Evolutionary conservation across 805 yeast genomes (phyloP).

Genomic region (Schwanniomyces yamadae): DNA sequence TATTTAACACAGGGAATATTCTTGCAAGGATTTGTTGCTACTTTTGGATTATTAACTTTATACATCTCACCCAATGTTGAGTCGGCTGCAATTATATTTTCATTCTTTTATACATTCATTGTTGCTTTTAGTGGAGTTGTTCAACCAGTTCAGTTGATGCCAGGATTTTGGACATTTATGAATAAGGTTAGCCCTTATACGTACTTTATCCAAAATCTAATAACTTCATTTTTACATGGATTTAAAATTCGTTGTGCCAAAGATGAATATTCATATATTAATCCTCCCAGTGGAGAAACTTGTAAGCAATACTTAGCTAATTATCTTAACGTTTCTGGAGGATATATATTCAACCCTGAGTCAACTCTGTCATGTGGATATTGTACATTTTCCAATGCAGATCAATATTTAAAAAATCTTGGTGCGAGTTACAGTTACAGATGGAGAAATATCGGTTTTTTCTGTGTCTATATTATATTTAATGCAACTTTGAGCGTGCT

Average conservation of each 20-base stretch:
- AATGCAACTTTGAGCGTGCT: conserved; percentile 44
- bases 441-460: conserved; percentile 69
- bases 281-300: conserved; percentile 56
- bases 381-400: conserved; percentile 47
- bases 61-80: conserved; percentile 65
- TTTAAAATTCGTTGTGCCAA: conserved; percentile 42
- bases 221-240: conserved; percentile 45
- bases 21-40: conserved; percentile 24
- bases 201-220: conserved; percentile 60
- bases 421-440: conserved; percentile 46
- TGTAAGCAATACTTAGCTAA: conserved; percentile 55
- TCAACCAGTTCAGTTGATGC: conserved; percentile 57
- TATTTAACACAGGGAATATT: background rate
- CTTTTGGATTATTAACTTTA: conserved; percentile 40
- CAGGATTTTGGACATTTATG: conserved; percentile 85
- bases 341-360: conserved; percentile 56
- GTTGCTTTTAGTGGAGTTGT: conserved; percentile 70
- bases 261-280: conserved; percentile 26
- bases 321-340: conserved; percentile 45
- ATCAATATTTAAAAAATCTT: conserved; percentile 44
- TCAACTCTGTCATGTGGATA: conserved; percentile 50
- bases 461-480: conserved; percentile 56
- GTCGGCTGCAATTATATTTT: conserved; percentile 60
- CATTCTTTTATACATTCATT: conserved; percentile 55
- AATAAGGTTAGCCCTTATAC: conserved; percentile 72